A percentile compares a stretch with the other conserved stretches of the same genome.
Conservation (phyloP, 192 early-diverging fungal genomes). For the Entomortierella lignicola region DNA sequence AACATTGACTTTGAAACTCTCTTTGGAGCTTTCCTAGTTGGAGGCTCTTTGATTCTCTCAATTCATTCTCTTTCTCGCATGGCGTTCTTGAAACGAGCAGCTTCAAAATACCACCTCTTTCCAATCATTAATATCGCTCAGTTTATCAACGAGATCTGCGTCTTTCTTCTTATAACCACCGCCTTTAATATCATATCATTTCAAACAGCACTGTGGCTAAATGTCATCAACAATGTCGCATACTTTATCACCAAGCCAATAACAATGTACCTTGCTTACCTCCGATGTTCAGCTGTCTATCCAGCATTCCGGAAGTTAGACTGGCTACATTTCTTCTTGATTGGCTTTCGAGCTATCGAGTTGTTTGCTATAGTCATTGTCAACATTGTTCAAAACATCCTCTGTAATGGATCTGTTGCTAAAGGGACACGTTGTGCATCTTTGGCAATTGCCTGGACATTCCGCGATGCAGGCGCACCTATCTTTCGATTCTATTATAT, state of each 20-base stretch:
- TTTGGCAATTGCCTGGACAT: conserved; percentile 34
- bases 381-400: conserved; percentile 45
- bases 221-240: conserved; percentile 51
- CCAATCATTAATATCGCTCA: conserved; percentile 54
- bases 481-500: conserved; percentile 53
- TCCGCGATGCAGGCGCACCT: conserved; percentile 48
- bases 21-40: conserved; percentile 51
- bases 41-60: conserved; percentile 46
- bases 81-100: conserved; percentile 40
- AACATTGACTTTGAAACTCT: conserved; percentile 25
- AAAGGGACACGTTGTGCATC: conserved; percentile 33
- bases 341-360: conserved; percentile 47
- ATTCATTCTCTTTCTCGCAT: conserved; percentile 48
- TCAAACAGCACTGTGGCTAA: conserved; percentile 42
- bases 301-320: conserved; percentile 26
- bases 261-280: conserved; percentile 55
- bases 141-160: conserved; percentile 43
- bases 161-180: conserved; percentile 51
- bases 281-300: conserved; percentile 47
- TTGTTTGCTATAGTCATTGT: conserved; percentile 47
- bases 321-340: conserved; percentile 45
- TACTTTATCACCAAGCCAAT: conserved; percentile 54
- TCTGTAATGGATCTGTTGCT: conserved; percentile 43
- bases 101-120: conserved; percentile 53
- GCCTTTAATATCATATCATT: conserved; percentile 27